A percentile compares a stretch with the other conserved stretches of the same genome.
Conservation (phyloP, 805 yeast species). For the Starmerella floris region DNA sequence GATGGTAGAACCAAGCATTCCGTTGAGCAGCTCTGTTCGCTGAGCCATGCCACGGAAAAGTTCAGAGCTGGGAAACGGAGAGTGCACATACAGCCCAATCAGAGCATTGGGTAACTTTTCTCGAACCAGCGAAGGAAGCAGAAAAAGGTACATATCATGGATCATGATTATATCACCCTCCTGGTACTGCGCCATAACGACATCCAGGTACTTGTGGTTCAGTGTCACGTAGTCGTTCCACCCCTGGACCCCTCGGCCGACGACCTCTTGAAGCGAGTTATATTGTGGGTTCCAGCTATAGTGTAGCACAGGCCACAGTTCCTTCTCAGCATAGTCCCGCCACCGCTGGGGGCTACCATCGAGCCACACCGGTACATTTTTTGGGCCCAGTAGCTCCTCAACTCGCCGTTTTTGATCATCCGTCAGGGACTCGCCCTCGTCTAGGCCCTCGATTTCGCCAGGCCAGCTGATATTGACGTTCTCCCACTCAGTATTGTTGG, state of each 20-base stretch:
- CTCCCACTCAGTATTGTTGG: constrained; percentile 58
- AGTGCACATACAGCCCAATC: constrained; percentile 70
- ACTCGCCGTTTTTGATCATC: constrained; percentile 38
- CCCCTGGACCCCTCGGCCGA: constrained; percentile 37
- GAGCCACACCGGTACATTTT: constrained; percentile 62
- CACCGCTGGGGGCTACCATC: constrained; percentile 63
- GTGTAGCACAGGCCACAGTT: constrained; percentile 89
- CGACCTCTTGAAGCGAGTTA: constrained; percentile 32
- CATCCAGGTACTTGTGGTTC: constrained; percentile 80
- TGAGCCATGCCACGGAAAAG: constrained; percentile 81
- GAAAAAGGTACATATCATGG: constrained; percentile 74
- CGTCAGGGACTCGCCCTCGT: constrained; percentile 31
- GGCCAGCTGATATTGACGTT: constrained; percentile 89
- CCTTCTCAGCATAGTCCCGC: constrained; percentile 81
- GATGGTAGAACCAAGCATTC: constrained; percentile 79
- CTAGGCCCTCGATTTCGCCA: constrained; percentile 53
- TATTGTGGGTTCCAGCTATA: constrained; percentile 46
- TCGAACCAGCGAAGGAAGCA: constrained; percentile 71
- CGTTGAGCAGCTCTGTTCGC: constrained; percentile 70
- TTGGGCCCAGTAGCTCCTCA: constrained; percentile 33
- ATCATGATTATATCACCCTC: constrained; percentile 90
- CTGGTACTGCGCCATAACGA: constrained; percentile 53
- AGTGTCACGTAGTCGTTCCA: constrained; percentile 77
- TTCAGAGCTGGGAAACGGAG: constrained; percentile 93
- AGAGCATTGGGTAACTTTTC: constrained; percentile 60